Evolutionary conservation across 768 basidiomycete genomes (phyloP).

Genomic region (Peribolospora kevripleyi): DNA sequence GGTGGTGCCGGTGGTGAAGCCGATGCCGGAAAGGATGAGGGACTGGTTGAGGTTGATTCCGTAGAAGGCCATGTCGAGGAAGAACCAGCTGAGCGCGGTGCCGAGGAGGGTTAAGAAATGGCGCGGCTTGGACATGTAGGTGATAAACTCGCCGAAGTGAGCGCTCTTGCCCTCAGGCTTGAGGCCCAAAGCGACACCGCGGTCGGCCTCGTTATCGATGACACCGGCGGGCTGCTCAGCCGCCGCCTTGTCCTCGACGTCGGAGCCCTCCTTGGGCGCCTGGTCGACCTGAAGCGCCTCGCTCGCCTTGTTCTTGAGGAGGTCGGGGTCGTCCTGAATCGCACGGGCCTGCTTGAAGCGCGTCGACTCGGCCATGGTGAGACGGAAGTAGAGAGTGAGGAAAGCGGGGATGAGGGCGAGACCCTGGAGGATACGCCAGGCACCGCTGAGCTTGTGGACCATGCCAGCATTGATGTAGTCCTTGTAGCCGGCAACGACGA

Average conservation of each 20-base stretch:
- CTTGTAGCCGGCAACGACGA: constrained; percentile 41
- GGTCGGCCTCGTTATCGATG: background rate
- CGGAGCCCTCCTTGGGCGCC: background rate
- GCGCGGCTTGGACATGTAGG: constrained; percentile 48
- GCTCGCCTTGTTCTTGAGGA: constrained; percentile 13
- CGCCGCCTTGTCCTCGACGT: background rate
- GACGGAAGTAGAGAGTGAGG: constrained; percentile 46
- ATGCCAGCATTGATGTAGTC: constrained; percentile 36
- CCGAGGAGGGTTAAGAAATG: constrained; percentile 43
- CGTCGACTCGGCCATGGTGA: constrained; percentile 42
- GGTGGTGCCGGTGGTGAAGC: constrained; percentile 30
- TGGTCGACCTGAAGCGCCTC: constrained; percentile 20
- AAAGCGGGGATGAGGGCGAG: constrained; percentile 51
- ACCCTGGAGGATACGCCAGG: constrained; percentile 53
- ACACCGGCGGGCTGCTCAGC: background rate
- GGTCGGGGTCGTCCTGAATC: constrained; percentile 4
- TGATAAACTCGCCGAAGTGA: background rate
- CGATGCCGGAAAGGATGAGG: constrained; percentile 50
- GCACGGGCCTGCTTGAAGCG: constrained; percentile 10
- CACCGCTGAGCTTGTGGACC: constrained; percentile 42
- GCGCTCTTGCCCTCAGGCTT: background rate
- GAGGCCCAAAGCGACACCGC: background rate
- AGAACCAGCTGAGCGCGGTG: constrained; percentile 46
- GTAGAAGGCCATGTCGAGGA: constrained; percentile 28
- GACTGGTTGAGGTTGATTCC: constrained; percentile 38